These are phyloP conservation scores for Coemansia sp. DNA, from an alignment of 192 early-diverging fungal genomes.

Conservation along the genomic window DNA sequence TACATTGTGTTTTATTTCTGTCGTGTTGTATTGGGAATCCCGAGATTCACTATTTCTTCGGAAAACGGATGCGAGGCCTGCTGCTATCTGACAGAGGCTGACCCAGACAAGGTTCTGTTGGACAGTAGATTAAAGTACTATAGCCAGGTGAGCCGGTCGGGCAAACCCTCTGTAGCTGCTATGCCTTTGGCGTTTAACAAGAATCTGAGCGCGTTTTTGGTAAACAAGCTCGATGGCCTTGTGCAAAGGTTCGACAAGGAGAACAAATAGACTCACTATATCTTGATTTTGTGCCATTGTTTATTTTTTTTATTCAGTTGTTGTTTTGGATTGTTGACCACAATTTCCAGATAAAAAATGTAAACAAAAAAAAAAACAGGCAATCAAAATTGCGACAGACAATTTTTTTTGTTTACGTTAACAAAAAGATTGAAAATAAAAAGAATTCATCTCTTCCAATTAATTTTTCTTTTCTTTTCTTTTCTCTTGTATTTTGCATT, in stretches of 20 bases:
- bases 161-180: conserved; percentile 17
- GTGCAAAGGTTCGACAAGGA: conserved; percentile 11
- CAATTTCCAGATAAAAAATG: too few species aligned
- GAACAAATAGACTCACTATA: not conserved
- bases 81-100: conserved; percentile 18
- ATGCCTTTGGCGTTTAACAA: conserved; percentile 13
- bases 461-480: not conserved
- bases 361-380: too few species aligned
- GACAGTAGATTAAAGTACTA: conserved; percentile 45
- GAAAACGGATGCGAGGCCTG: conserved; percentile 18
- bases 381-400: too few species aligned
- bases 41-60: conserved; percentile 38
- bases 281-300: too few species aligned
- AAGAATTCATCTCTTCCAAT: not conserved
- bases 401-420: not conserved
- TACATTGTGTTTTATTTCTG: conserved; percentile 28
- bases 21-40: conserved; percentile 20
- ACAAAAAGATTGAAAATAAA: not conserved
- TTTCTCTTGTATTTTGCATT: conserved; percentile 3
- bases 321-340: too few species aligned
- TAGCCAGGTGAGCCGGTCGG: conserved; percentile 25
- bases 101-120: not conserved
- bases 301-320: too few species aligned
- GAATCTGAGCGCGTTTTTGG: conserved; percentile 17
- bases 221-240: conserved; percentile 22